Conservation (phyloP, 1,139 yeast genomes). For the Waltiozyma sp. region DNA sequence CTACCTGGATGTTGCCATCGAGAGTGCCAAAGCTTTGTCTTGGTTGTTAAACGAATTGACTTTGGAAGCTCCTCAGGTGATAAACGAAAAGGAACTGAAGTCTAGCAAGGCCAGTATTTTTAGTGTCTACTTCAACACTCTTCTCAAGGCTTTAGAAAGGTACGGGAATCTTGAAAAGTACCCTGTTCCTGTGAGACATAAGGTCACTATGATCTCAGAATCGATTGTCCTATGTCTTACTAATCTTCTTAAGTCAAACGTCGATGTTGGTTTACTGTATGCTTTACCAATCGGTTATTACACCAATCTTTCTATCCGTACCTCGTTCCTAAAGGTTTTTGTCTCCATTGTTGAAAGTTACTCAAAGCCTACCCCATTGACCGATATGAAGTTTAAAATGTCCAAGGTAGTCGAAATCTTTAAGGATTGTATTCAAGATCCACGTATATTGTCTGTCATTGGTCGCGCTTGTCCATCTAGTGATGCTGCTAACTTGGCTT, state of each 20-base stretch:
- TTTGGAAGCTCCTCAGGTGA: conserved; percentile 52
- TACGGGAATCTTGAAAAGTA: conserved; percentile 28
- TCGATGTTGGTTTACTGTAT: conserved; percentile 66
- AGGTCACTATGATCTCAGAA: conserved; percentile 45
- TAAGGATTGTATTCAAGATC: conserved; percentile 17
- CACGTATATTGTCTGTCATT: conserved; percentile 25
- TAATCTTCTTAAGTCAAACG: conserved; percentile 59
- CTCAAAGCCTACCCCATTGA: conserved; percentile 14
- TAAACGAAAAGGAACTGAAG: conserved; percentile 42
- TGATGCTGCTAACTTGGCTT: conserved; percentile 65
- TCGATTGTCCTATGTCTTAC: conserved; percentile 61
- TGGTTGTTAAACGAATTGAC: conserved; percentile 43
- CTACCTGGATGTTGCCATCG: conserved; percentile 56
- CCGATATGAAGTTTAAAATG: conserved; percentile 2
- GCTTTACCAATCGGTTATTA: conserved; percentile 76
- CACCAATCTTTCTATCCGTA: conserved; percentile 49
- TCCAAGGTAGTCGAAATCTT: conserved; percentile 6
- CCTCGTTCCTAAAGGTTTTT: conserved; percentile 69
- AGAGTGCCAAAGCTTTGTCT: conserved; percentile 49
- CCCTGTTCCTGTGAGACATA: conserved; percentile 34
- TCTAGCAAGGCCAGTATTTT: conserved; percentile 56
- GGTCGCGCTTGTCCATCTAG: conserved; percentile 45
- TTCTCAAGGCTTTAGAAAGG: conserved; percentile 61
- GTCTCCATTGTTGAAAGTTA: conserved; percentile 49
- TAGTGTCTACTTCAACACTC: conserved; percentile 60